These are phyloP conservation scores for Euclidium syriacum DNA, from an alignment of 345 rosid species.

Conservation along the genomic window DNA sequence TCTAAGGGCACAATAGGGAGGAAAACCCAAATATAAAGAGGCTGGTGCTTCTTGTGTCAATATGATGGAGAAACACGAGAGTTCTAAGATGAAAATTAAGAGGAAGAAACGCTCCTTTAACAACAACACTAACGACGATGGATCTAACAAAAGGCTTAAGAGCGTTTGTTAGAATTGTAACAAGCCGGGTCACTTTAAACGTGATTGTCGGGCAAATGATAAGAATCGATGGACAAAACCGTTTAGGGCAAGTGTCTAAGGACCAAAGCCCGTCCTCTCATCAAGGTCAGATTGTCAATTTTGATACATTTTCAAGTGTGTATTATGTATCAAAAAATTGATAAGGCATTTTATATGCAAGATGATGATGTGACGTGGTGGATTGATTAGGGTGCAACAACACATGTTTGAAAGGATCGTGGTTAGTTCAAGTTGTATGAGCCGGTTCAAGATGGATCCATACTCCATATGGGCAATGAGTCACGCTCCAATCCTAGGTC, in stretches of 20 bases:
- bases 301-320: neutral
- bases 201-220: neutral
- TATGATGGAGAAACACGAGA: neutral
- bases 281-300: neutral
- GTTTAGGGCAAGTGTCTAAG: neutral
- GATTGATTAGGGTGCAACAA: neutral
- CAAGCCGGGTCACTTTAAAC: neutral
- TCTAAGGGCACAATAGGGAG: neutral
- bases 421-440: neutral
- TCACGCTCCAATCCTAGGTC: neutral
- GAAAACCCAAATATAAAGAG: neutral
- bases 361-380: neutral
- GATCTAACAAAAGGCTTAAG: neutral
- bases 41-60: neutral
- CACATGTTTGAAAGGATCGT: neutral
- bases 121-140: neutral
- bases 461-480: neutral
- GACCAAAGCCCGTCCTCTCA: neutral
- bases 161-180: neutral
- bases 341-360: neutral
- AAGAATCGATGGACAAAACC: neutral
- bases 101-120: neutral
- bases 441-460: neutral
- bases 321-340: neutral
- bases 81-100: neutral